Evolutionary conservation across 768 basidiomycete species (phyloP), one percentile per base, ranked within the genome.

Genomic region (Psilocybe sp.): DNA sequence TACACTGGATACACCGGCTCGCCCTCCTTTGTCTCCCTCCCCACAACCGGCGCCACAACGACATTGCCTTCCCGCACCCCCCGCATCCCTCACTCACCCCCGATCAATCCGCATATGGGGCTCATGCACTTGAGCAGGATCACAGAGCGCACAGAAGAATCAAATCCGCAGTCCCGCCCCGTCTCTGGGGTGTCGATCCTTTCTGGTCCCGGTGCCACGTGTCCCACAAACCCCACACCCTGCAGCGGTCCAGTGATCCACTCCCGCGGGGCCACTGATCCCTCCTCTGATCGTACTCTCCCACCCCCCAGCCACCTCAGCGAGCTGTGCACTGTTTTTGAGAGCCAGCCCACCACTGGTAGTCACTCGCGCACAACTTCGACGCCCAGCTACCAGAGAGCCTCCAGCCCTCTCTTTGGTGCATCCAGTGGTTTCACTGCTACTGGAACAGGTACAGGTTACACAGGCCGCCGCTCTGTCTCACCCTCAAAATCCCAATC

Each of bases 291-390:
- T 44, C 68, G 69, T 8, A 75, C 67, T 23, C 63, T 72, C 37
- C 76, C 73, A 42, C 80, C 76, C 40, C 80, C 80, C 1, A 73
- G 83, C 33, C 80, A 85, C 13, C 75, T 87, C 0, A 85, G 76
- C 12, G 82, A 87, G 47, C 76, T 92, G 43, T 86, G 87, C 36
- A 87, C 89, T 0, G 80, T 85, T 28, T 92, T 90, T 51, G 89
- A 73, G 49, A 70, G 77, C 6, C 69, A 64, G 14, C 66, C 68
- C 23, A 72, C 72, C 18, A 68, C 72, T 14, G 67, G 62, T 19
- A 64, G 72, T 15, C 85, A 85, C 57, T 64, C 76, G 6, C 76
- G 87, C 28, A 69, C 76, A 0, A 61, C 79, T 0, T 87, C 87
- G 3, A 68, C 74, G 35, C 80, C 80, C 1, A 73, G 69, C 3